phyloP scores from a whole-genome alignment of 495 filamentous ascomycete genomes.

The Penicillium ucsense region DNA sequence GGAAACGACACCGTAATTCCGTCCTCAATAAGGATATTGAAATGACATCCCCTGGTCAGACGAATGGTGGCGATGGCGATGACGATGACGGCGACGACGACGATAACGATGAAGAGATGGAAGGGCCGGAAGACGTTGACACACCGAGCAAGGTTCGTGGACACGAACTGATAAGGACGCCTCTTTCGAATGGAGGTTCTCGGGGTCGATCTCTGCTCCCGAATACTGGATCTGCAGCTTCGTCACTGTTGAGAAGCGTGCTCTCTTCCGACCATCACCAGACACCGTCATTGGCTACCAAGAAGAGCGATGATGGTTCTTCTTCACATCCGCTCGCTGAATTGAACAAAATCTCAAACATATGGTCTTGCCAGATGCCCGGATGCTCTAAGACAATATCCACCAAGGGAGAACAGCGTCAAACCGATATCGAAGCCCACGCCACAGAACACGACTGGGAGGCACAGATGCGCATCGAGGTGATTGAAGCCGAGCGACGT shows the following conservation, averaged over 20 bases:
- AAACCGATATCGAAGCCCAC: constrained; percentile 54
- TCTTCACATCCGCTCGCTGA: constrained; percentile 12
- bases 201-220: constrained; percentile 27
- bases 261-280: constrained; percentile 19
- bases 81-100: constrained; percentile 28
- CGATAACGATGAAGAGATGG: constrained; percentile 18
- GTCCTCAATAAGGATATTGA: constrained; percentile 21
- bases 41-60: not conserved
- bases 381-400: constrained; percentile 56
- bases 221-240: constrained; percentile 19
- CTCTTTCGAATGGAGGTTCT: constrained; percentile 27
- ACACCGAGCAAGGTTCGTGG: constrained; percentile 37
- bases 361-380: constrained; percentile 61
- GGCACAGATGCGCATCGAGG: constrained; percentile 47
- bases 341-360: constrained; percentile 36
- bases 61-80: constrained; percentile 2
- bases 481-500: constrained; percentile 41
- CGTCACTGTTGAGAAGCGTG: constrained; percentile 25
- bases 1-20: constrained; percentile 38
- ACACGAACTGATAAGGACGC: constrained; percentile 34
- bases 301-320: constrained; percentile 29
- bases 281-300: constrained; percentile 1
- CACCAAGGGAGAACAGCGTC: constrained; percentile 45
- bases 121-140: constrained; percentile 23
- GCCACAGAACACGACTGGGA: constrained; percentile 55